These are phyloP conservation scores for Cercospora beticola DNA, from an alignment of 2,329 filamentous ascomycete genomes.

Conservation along the genomic window DNA sequence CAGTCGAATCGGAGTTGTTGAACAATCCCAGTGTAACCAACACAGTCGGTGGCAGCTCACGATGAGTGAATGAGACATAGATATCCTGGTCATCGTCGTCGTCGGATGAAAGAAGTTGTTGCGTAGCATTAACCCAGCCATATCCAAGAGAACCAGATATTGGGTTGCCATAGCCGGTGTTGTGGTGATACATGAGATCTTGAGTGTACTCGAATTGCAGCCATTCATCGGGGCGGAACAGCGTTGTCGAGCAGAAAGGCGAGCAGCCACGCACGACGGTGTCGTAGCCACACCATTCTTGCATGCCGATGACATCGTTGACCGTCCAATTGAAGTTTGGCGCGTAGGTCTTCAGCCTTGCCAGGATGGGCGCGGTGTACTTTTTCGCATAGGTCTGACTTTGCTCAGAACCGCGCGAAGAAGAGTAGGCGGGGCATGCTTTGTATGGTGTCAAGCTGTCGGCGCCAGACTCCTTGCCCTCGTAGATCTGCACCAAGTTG, in stretches of 20 bases:
- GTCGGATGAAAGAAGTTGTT: slow-evolving; percentile 50
- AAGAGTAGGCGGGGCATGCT: slow-evolving; percentile 62
- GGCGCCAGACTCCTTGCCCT: slow-evolving; percentile 58
- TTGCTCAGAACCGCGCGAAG: slow-evolving; percentile 58
- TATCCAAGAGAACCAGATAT: slow-evolving; percentile 60
- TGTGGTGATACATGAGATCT: slow-evolving; percentile 69
- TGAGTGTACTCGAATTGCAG: slow-evolving; percentile 66
- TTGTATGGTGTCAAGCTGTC: slow-evolving; percentile 64
- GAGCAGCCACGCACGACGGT: slow-evolving; percentile 65
- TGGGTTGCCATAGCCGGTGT: slow-evolving; percentile 62
- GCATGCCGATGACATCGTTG: slow-evolving; percentile 63
- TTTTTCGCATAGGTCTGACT: slow-evolving; percentile 40
- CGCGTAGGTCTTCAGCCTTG: slow-evolving; percentile 54
- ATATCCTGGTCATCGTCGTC: slow-evolving; percentile 55
- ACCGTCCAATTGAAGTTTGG: slow-evolving; percentile 63
- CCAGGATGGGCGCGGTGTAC: slow-evolving; percentile 62
- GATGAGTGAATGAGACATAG: slow-evolving; percentile 68
- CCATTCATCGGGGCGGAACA: slow-evolving; percentile 63
- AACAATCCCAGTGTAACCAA: slow-evolving; percentile 67
- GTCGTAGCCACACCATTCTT: slow-evolving; percentile 71
- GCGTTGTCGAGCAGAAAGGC: slow-evolving; percentile 60
- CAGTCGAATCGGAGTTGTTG: slow-evolving; percentile 62
- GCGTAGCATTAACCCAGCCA: slow-evolving; percentile 66
- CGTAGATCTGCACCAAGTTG: slow-evolving; percentile 56
- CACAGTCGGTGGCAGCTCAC: slow-evolving; percentile 66